phyloP scores from a whole-genome alignment of 177 flowering plant genomes.

The Tripterygium wilfordii region DNA sequence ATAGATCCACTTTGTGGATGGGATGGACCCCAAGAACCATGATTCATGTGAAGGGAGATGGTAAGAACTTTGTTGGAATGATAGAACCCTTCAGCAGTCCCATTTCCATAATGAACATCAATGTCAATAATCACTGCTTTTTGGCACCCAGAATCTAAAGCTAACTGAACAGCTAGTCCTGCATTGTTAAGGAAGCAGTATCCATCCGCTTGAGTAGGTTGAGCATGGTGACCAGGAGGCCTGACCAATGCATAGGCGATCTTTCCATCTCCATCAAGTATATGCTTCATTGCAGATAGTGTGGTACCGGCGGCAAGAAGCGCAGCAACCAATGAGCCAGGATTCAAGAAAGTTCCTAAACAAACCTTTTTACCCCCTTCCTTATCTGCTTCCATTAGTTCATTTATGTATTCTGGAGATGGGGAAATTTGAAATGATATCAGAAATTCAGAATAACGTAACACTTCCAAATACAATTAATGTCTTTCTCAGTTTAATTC shows the following conservation, averaged over 20 bases:
- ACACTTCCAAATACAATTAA: too few relatives aligned
- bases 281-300: constrained; percentile 71
- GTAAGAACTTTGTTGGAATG: constrained; percentile 64
- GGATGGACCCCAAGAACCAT: constrained; percentile 96
- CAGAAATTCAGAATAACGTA: too few relatives aligned
- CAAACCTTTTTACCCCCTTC: constrained; percentile 55
- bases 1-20: constrained; percentile 77
- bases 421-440: neutral
- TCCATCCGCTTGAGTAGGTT: constrained; percentile 90
- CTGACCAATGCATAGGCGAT: constrained; percentile 82
- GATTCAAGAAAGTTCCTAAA: constrained; percentile 73
- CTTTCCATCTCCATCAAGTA: constrained; percentile 72
- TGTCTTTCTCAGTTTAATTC: too few relatives aligned
- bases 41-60: constrained; percentile 92
- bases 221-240: constrained; percentile 99
- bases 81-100: constrained; percentile 91
- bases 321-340: constrained; percentile 78
- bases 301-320: constrained; percentile 96
- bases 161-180: constrained; percentile 70
- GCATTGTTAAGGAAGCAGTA: constrained; percentile 95
- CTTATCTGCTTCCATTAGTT: constrained; percentile 67
- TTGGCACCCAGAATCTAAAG: constrained; percentile 54
- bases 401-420: constrained; percentile 53
- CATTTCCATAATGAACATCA: constrained; percentile 96
- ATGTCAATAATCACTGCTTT: constrained; percentile 77